Evolutionary conservation across 1,284 basidiomycete species (phyloP).

Genomic region (Serendipita sp.): DNA sequence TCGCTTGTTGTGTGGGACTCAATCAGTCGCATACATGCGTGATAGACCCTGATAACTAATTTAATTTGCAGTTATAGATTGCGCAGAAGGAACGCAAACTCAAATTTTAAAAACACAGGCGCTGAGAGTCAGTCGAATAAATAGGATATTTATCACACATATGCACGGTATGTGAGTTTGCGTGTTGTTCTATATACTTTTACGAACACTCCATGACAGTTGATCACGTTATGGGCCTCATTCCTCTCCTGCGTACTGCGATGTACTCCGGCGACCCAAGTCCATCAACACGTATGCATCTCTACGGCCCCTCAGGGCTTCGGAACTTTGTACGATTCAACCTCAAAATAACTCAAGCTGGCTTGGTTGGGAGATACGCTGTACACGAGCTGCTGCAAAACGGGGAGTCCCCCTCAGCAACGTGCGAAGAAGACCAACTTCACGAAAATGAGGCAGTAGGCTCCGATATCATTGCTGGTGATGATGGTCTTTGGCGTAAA

Average conservation of each 20-base stretch:
- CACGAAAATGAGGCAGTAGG: constrained; percentile 60
- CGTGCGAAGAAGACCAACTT: constrained; percentile 36
- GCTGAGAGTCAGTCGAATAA: constrained; percentile 41
- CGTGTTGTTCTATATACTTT: not conserved
- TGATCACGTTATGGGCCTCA: constrained; percentile 70
- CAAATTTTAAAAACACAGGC: constrained; percentile 39
- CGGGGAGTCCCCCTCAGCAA: constrained; percentile 32
- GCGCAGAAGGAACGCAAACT: constrained; percentile 77
- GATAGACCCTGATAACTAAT: not conserved
- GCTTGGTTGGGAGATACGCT: constrained; percentile 50
- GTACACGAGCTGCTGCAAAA: constrained; percentile 67
- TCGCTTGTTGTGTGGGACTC: not conserved
- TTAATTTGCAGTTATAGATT: constrained; percentile 57
- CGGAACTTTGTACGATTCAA: constrained; percentile 63
- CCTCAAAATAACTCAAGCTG: constrained; percentile 54
- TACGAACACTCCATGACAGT: constrained; percentile 28
- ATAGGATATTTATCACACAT: constrained; percentile 76
- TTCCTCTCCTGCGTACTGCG: constrained; percentile 59
- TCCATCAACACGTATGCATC: constrained; percentile 35
- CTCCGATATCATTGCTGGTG: constrained; percentile 42
- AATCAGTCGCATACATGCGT: not conserved
- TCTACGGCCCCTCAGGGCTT: constrained; percentile 77
- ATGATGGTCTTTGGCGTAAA: constrained; percentile 58
- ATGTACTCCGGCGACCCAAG: constrained; percentile 27
- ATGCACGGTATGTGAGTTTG: constrained; percentile 50